Evolutionary conservation across 2,329 filamentous ascomycete genomes (phyloP), one percentile per base, ranked within the genome.

Genomic region (Escovopsis sp.): DNA sequence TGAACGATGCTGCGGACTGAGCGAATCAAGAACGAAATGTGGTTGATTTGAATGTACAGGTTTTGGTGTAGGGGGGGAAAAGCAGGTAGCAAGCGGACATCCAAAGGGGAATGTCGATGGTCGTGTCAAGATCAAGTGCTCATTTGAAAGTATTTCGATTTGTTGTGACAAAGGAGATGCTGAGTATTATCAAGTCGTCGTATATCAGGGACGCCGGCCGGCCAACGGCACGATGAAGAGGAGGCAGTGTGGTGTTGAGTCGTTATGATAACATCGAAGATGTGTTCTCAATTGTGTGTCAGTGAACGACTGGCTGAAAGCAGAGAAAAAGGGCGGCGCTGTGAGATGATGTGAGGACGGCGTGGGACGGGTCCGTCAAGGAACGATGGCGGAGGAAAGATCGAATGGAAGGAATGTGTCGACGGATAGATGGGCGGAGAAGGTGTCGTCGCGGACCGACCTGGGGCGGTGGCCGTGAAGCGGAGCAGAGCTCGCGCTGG

Each of bases 211-310:
- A 45, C 41, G 36, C 42, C 49, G 43, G 38, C 38, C 38, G 38
- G 36, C 26, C 35, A 33, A 8, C 38, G 38, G 35, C 32, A 31
- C 33, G 28, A 28, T 34, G 41, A 43, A 48, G 48, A 42, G 39
- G 48, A 47, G 41, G 50, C 47, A 44, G 45, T 47, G 52, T 45
- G 47, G 46, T 49, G 51, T 13, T 49, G 43, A 50, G 51, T 58
- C 60, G 60, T 63, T 63, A 63, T 55, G 45, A 53, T 50, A 52
- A 62, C 60, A 63, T 63, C 50, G 52, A 53, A 46, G 48, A 53
- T 50, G 51, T 53, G 43, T 47, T 41, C 42, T 40, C 41, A 35
- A 26, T 44, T 43, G 32, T 15, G 19, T 27, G 30, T 16, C 33
- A 49, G 53, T 47, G 48, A 49, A 46, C 47, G 51, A 47, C 44